Percentiles rank a stretch among this genome's conserved stretches.
phyloP scores from a whole-genome alignment of 2,329 filamentous ascomycete genomes.

The Pseudovirgaria hyperparasitica region DNA sequence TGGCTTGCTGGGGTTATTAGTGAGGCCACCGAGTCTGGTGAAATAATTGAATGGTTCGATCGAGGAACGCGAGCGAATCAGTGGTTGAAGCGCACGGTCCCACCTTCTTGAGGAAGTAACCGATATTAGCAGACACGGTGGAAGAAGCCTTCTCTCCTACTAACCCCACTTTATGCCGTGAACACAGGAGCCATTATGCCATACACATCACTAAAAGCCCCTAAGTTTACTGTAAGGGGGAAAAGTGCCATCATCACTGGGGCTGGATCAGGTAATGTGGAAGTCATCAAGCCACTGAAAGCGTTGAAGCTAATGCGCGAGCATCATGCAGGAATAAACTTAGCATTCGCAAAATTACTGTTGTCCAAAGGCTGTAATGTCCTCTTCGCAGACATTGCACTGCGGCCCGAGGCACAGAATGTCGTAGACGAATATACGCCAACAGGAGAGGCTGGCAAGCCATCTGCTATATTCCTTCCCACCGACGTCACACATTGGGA shows the following conservation, averaged over 20 bases:
- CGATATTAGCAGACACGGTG: neutral
- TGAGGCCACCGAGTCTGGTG: neutral
- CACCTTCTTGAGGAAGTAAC: neutral
- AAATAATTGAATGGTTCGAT: slow-evolving; percentile 1
- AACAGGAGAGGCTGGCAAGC: slow-evolving; percentile 9
- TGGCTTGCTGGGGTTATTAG: neutral
- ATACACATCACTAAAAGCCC: slow-evolving; percentile 1
- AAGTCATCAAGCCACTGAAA: slow-evolving; percentile 2
- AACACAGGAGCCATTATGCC: neutral
- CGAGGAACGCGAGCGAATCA: neutral
- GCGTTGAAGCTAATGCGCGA: neutral
- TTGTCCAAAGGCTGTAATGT: slow-evolving; percentile 34
- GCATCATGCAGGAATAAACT: slow-evolving; percentile 31
- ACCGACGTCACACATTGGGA: slow-evolving; percentile 29
- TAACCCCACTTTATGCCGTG: neutral
- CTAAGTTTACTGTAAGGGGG: slow-evolving; percentile 26
- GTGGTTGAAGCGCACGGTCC: slow-evolving; percentile 1
- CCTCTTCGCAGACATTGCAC: slow-evolving; percentile 33
- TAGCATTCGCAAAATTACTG: slow-evolving; percentile 32
- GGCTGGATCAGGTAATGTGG: slow-evolving; percentile 23
- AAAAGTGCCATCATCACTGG: slow-evolving; percentile 37
- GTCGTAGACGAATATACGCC: slow-evolving; percentile 24
- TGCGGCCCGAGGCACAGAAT: slow-evolving; percentile 34
- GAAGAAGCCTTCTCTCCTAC: neutral
- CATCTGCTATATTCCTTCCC: slow-evolving; percentile 29